These are phyloP conservation scores for Epichloe hybrida DNA, from an alignment of 2,329 filamentous ascomycete species.

Conservation along the genomic window DNA sequence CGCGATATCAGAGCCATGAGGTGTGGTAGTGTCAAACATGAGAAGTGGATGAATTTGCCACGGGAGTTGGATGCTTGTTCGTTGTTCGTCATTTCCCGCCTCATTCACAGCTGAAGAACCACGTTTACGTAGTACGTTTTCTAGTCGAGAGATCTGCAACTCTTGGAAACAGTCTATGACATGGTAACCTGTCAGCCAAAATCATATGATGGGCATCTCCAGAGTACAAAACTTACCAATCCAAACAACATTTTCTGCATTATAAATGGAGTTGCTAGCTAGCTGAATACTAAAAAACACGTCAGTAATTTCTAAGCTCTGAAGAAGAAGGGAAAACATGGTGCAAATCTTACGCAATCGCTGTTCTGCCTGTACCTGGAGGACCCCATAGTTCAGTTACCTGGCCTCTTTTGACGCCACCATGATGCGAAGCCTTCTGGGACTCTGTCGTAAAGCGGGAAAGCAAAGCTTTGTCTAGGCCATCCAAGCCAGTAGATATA, in stretches of 20 bases:
- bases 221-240: slow-evolving; percentile 47
- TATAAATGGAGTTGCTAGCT: slow-evolving; percentile 46
- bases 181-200: neutral
- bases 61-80: slow-evolving; percentile 11
- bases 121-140: slow-evolving; percentile 12
- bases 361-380: slow-evolving; percentile 73
- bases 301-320: neutral
- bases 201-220: neutral
- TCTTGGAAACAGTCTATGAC: slow-evolving; percentile 34
- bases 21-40: slow-evolving; percentile 51
- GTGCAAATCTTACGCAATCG: slow-evolving; percentile 49
- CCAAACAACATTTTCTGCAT: slow-evolving; percentile 59
- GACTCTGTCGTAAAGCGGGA: slow-evolving; percentile 6
- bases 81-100: slow-evolving; percentile 7
- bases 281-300: slow-evolving; percentile 44
- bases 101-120: slow-evolving; percentile 5
- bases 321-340: neutral
- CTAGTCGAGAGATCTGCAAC: slow-evolving; percentile 16
- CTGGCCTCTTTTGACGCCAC: slow-evolving; percentile 61
- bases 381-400: slow-evolving; percentile 83
- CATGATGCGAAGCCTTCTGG: slow-evolving; percentile 12
- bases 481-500: slow-evolving; percentile 41
- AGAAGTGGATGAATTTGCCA: slow-evolving; percentile 32
- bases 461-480: slow-evolving; percentile 36
- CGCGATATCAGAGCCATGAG: slow-evolving; percentile 61